Conservation (phyloP, 2,329 filamentous ascomycete genomes). For the Fusarium penzigii region DNA sequence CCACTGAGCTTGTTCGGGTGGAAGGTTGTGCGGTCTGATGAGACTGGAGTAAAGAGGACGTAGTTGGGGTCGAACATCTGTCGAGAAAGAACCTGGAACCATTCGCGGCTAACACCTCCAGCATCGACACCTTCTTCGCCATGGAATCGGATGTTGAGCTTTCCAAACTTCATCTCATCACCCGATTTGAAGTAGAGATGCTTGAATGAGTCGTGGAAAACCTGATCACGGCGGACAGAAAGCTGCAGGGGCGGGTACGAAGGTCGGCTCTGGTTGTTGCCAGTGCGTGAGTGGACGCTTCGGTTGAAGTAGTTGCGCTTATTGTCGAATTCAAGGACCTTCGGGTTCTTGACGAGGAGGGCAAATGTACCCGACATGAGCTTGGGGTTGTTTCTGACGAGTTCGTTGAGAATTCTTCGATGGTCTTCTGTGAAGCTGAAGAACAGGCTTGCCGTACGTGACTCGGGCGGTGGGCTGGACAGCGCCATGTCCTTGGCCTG, state of each 20-base stretch:
- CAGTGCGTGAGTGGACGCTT: slow-evolving; percentile 73
- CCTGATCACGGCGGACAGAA: slow-evolving; percentile 86
- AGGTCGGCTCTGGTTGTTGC: slow-evolving; percentile 69
- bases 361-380: slow-evolving; percentile 99
- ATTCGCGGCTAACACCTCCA: slow-evolving; percentile 95
- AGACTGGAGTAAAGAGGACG: slow-evolving; percentile 92
- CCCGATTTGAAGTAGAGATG: slow-evolving; percentile 96
- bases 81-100: slow-evolving; percentile 96
- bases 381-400: slow-evolving; percentile 94
- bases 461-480: slow-evolving; percentile 74
- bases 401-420: slow-evolving; percentile 94
- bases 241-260: slow-evolving; percentile 76
- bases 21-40: slow-evolving; percentile 96
- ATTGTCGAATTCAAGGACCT: slow-evolving; percentile 98
- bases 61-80: slow-evolving; percentile 99
- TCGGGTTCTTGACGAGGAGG: slow-evolving; percentile 94
- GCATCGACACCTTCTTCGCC: slow-evolving; percentile 98
- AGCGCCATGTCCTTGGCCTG: slow-evolving; percentile 68
- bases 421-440: slow-evolving; percentile 98
- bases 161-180: slow-evolving; percentile 98
- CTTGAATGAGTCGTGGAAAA: slow-evolving; percentile 98
- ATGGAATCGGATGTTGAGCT: slow-evolving; percentile 95
- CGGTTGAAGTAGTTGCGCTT: slow-evolving; percentile 99
- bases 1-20: slow-evolving; percentile 93
- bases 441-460: slow-evolving; percentile 85